Evolutionary conservation across 306 rosid species (phyloP).

Genomic region (Pyrus pyrifolia): DNA sequence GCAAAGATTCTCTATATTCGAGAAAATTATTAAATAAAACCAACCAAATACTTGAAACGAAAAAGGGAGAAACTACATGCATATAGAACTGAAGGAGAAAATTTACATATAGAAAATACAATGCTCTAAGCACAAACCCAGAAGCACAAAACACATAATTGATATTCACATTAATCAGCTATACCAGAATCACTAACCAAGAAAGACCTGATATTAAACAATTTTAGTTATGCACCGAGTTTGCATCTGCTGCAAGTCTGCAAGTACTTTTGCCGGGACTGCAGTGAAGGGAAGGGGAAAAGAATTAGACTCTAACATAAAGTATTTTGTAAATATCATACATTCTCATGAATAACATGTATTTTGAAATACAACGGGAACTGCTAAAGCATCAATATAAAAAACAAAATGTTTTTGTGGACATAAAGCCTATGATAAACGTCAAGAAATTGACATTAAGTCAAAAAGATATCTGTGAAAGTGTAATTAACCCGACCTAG

Average conservation of each 20-base stretch:
- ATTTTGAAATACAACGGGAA: background rate
- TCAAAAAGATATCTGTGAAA: too few relatives aligned
- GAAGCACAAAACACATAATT: background rate
- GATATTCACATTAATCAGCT: background rate
- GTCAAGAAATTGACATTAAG: too few relatives aligned
- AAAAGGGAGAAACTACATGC: background rate
- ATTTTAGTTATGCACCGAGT: conserved; percentile 51
- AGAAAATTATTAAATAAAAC: background rate
- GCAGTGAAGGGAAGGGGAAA: conserved; percentile 15
- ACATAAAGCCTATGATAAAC: too few relatives aligned
- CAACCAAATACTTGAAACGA: background rate
- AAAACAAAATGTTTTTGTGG: too few relatives aligned
- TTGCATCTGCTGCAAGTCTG: conserved; percentile 86
- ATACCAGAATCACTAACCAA: background rate
- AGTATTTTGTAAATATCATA: background rate
- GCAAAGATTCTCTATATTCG: too few relatives aligned
- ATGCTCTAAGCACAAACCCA: background rate
- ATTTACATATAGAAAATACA: background rate
- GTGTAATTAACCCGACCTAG: too few relatives aligned
- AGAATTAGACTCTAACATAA: conserved; percentile 1
- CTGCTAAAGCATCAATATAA: too few relatives aligned
- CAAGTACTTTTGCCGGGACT: conserved; percentile 91
- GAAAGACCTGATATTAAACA: background rate
- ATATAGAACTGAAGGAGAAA: background rate
- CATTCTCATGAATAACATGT: background rate